phyloP scores from a whole-genome alignment of 2,329 filamentous ascomycete species.

The Talaromyces verruculosus region DNA sequence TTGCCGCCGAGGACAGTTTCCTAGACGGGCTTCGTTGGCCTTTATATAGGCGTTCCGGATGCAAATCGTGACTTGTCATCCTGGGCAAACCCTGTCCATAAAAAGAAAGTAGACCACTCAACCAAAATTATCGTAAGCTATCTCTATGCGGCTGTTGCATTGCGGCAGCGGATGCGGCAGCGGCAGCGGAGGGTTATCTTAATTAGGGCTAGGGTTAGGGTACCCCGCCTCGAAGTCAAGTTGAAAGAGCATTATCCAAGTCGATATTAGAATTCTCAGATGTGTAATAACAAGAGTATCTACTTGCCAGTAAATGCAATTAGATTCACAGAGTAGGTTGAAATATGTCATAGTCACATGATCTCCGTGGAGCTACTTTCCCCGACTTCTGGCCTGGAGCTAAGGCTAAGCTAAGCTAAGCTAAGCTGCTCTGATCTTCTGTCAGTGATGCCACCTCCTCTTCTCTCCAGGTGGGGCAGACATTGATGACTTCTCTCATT shows the following conservation, averaged over 20 bases:
- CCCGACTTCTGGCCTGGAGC: not conserved
- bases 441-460: slow-evolving; percentile 7
- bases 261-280: not conserved
- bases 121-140: not conserved
- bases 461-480: slow-evolving; percentile 1
- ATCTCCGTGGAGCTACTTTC: not conserved
- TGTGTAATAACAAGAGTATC: not conserved
- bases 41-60: not conserved
- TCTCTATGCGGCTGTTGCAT: not conserved
- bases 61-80: not conserved
- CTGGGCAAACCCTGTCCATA: not conserved
- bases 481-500: not conserved
- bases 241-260: not conserved
- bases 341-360: slow-evolving; percentile 10
- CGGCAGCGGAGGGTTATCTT: not conserved
- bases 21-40: too few species aligned
- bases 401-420: slow-evolving; percentile 3
- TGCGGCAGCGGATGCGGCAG: not conserved
- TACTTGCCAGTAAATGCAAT: not conserved
- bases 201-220: not conserved
- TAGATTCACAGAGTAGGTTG: not conserved
- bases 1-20: not conserved
- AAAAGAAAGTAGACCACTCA: not conserved
- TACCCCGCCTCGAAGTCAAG: not conserved
- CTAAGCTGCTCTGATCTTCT: not conserved